These are phyloP conservation scores for Fusarium drepaniforme DNA, from an alignment of 2,329 filamentous ascomycete genomes.

Conservation along the genomic window DNA sequence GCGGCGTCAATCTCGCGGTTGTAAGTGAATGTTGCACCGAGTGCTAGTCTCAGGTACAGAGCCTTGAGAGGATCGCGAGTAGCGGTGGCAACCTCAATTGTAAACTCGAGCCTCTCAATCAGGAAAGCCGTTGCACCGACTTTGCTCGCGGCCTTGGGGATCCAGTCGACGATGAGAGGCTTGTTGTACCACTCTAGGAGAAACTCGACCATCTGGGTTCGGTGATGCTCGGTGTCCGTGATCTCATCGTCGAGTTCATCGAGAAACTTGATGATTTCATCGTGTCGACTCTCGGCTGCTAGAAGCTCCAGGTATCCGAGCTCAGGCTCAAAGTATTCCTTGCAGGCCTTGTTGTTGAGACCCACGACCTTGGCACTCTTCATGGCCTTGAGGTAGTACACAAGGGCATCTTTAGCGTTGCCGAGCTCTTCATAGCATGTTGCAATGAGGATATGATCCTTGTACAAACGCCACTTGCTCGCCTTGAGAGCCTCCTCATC, in stretches of 20 bases:
- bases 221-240: slow-evolving; percentile 38
- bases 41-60: slow-evolving; percentile 53
- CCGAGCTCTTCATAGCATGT: slow-evolving; percentile 51
- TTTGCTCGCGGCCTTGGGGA: slow-evolving; percentile 55
- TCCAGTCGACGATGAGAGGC: slow-evolving; percentile 53
- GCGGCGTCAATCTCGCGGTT: slow-evolving; percentile 50
- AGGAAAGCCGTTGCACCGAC: slow-evolving; percentile 47
- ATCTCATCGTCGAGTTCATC: slow-evolving; percentile 47
- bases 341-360: slow-evolving; percentile 45
- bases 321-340: slow-evolving; percentile 54
- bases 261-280: slow-evolving; percentile 51
- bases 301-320: slow-evolving; percentile 52
- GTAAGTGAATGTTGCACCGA: slow-evolving; percentile 52
- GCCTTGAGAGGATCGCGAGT: slow-evolving; percentile 52
- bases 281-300: slow-evolving; percentile 52
- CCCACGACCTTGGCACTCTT: slow-evolving; percentile 40
- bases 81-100: slow-evolving; percentile 49
- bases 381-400: slow-evolving; percentile 54
- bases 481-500: slow-evolving; percentile 41
- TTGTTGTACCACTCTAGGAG: slow-evolving; percentile 51
- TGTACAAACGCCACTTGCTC: slow-evolving; percentile 55
- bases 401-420: slow-evolving; percentile 48
- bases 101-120: slow-evolving; percentile 45
- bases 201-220: slow-evolving; percentile 50
- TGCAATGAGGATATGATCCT: slow-evolving; percentile 54